A percentile compares a stretch with the other conserved stretches of the same genome.
Evolutionary conservation across 2,329 filamentous ascomycete species (phyloP).

Genomic region (Sporothrix pallida): DNA sequence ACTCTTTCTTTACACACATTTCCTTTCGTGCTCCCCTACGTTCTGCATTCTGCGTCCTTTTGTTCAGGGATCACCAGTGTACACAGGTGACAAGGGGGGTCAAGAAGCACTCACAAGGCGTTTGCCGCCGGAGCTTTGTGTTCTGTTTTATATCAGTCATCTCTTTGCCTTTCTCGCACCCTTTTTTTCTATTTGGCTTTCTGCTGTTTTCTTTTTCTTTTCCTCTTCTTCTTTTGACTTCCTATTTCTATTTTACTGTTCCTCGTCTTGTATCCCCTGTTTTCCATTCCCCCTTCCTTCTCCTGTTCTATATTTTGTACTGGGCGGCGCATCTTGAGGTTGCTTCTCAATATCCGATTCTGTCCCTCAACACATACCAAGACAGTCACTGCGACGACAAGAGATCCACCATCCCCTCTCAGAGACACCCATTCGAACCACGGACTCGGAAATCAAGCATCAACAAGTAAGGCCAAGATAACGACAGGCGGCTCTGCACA

Average conservation of each 20-base stretch:
- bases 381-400: background rate
- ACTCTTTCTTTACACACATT: background rate
- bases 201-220: background rate
- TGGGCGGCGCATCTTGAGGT: background rate
- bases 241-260: background rate
- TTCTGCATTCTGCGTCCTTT: background rate
- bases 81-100: background rate
- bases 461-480: background rate
- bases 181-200: background rate
- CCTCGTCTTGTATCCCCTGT: background rate
- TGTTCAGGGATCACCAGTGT: conserved; percentile 3
- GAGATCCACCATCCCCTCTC: background rate
- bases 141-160: conserved; percentile 24
- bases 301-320: background rate
- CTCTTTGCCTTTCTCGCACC: background rate
- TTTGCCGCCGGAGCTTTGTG: conserved; percentile 15
- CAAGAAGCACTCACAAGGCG: background rate
- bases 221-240: background rate
- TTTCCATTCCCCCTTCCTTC: background rate
- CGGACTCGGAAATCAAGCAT: background rate
- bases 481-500: background rate
- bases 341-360: background rate
- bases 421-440: background rate
- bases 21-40: background rate
- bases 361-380: background rate